Conservation (phyloP, 176 grass and related monocot species). For the Areca catechu region DNA sequence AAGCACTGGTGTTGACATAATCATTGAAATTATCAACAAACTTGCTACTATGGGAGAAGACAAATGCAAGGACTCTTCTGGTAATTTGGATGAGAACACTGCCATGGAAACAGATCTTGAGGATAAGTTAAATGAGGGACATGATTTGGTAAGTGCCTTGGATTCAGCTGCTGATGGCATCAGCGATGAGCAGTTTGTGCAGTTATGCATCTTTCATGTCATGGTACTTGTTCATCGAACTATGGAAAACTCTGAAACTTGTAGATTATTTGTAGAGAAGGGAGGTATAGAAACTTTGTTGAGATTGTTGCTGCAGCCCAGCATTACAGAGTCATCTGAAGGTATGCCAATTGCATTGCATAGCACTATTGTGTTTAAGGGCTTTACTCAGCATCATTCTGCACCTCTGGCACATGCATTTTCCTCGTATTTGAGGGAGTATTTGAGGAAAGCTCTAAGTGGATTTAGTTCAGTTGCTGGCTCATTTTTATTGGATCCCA, state of each 20-base stretch:
- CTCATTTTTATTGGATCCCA: conserved; percentile 28
- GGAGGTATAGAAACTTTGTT: conserved; percentile 72
- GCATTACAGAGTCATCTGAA: conserved; percentile 93
- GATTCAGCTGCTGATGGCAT: conserved; percentile 45
- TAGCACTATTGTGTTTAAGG: conserved; percentile 96
- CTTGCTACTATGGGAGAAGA: conserved; percentile 48
- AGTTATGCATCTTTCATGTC: conserved; percentile 91
- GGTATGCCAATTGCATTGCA: conserved; percentile 99
- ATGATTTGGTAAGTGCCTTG: conserved; percentile 69
- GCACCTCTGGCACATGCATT: conserved; percentile 85
- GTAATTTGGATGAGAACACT: conserved; percentile 45
- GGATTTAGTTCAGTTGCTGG: conserved; percentile 50
- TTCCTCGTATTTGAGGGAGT: conserved; percentile 66
- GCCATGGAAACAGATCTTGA: conserved; percentile 96
- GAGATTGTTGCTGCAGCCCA: conserved; percentile 77
- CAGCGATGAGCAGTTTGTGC: conserved; percentile 76
- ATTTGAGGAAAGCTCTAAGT: conserved; percentile 65
- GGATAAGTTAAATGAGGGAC: conserved; percentile 37
- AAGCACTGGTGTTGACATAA: conserved; percentile 85
- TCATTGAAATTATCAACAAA: conserved; percentile 92
- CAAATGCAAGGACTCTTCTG: conserved; percentile 35
- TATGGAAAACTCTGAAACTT: conserved; percentile 97
- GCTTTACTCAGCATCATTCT: conserved; percentile 95
- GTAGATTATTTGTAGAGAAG: conserved; percentile 95
- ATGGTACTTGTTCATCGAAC: conserved; percentile 97